A percentile compares a stretch with the other conserved stretches of the same genome.
Conservation (phyloP, 257 asterid genomes). For the Fraxinus americana region DNA sequence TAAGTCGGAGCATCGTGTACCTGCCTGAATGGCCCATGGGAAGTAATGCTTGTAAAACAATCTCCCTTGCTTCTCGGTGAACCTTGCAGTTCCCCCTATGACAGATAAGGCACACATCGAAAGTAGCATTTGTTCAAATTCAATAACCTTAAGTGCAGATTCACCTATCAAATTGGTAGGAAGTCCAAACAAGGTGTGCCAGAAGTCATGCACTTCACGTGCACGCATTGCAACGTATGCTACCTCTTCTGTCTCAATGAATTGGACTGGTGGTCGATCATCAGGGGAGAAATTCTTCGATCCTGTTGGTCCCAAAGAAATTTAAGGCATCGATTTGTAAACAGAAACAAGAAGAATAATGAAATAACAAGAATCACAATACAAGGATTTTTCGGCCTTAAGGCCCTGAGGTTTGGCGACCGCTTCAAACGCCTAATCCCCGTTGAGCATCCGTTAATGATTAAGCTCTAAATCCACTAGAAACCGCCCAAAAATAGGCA, state of each 20-base stretch:
- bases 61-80: conserved; percentile 68
- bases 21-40: conserved; percentile 92
- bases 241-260: conserved; percentile 91
- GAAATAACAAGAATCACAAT: no score
- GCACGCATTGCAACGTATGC: conserved; percentile 94
- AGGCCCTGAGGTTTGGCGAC: no score
- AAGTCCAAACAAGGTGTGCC: conserved; percentile 91
- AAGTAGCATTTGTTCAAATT: conserved; percentile 92
- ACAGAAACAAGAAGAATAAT: no score
- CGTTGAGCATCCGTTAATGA: no score
- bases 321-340: no score
- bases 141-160: conserved; percentile 84
- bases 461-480: no score
- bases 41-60: conserved; percentile 88
- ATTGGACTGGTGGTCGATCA: conserved; percentile 93
- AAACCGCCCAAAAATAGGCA: no score
- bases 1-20: conserved; percentile 69
- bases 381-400: no score
- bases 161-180: conserved; percentile 95
- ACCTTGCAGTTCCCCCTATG: conserved; percentile 82
- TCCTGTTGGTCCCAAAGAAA: no score
- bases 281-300: conserved; percentile 85
- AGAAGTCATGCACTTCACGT: conserved; percentile 94
- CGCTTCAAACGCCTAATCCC: no score
- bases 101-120: conserved; percentile 95